Conservation (phyloP, 2,329 filamentous ascomycete species). For the Aquanectria penicillioides region DNA sequence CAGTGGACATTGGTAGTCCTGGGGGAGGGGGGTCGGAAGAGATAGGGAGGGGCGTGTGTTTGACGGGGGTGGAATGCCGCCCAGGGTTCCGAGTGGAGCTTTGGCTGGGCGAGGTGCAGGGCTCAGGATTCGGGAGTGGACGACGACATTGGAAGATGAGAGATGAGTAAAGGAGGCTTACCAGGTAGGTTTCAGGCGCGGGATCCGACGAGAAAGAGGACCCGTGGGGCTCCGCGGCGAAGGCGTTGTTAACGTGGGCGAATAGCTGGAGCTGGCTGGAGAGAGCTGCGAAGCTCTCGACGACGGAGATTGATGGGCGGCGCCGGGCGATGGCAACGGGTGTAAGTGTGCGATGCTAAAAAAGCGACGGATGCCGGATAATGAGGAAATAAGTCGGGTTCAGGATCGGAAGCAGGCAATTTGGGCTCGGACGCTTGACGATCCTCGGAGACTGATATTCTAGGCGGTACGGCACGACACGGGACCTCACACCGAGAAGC, state of each 20-base stretch:
- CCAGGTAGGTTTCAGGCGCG: slow-evolving; percentile 27
- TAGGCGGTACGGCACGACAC: too few species aligned
- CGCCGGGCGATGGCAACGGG: slow-evolving; percentile 1
- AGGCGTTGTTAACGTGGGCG: background rate
- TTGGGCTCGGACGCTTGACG: too few species aligned
- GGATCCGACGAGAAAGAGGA: slow-evolving; percentile 29
- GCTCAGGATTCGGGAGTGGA: slow-evolving; percentile 14
- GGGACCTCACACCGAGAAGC: too few species aligned
- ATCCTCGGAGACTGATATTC: slow-evolving; percentile 1
- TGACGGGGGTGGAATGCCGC: slow-evolving; percentile 35
- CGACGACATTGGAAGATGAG: slow-evolving; percentile 21
- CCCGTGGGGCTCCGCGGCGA: slow-evolving; percentile 17
- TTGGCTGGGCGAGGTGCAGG: slow-evolving; percentile 22
- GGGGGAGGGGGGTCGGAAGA: slow-evolving; percentile 16
- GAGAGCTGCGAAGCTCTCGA: slow-evolving; percentile 7
- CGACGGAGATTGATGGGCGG: slow-evolving; percentile 31
- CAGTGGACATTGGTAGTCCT: slow-evolving; percentile 23
- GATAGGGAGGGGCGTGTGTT: slow-evolving; percentile 27
- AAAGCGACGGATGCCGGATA: slow-evolving; percentile 6
- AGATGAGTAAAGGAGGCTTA: slow-evolving; percentile 29
- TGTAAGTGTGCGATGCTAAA: background rate
- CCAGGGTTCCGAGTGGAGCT: slow-evolving; percentile 35
- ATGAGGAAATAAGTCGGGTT: background rate
- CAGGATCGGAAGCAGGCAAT: slow-evolving; percentile 16
- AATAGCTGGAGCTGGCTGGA: slow-evolving; percentile 4